Conservation (phyloP, 441 rosid genomes). For the Metrosideros polymorpha region DNA sequence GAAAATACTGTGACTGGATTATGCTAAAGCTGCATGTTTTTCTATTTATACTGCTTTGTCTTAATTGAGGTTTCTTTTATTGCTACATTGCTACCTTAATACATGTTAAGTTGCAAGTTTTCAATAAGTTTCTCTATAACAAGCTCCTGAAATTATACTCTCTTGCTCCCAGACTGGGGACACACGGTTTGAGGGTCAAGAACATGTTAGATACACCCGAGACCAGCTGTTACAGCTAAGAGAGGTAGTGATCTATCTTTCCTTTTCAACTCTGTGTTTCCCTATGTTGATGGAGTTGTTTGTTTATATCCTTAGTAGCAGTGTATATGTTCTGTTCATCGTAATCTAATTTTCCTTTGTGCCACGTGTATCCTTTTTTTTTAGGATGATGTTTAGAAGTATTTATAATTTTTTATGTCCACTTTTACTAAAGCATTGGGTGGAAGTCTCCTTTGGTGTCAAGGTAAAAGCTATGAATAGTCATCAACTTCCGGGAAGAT, state of each 20-base stretch:
- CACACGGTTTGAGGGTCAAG: conserved; percentile 50
- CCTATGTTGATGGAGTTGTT: not conserved
- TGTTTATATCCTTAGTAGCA: not conserved
- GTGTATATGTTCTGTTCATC: not conserved
- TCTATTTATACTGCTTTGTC: not conserved
- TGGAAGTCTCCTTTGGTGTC: not conserved
- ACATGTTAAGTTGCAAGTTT: not conserved
- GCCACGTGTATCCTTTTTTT: not conserved
- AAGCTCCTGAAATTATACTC: not conserved
- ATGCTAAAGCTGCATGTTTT: not conserved
- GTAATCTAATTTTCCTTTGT: not conserved
- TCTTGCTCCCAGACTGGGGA: conserved; percentile 52
- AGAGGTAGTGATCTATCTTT: conserved; percentile 31
- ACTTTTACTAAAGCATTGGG: not conserved
- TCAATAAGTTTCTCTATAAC: not conserved
- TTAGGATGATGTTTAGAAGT: not conserved
- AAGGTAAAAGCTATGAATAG: not conserved
- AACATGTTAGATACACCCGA: conserved; percentile 47
- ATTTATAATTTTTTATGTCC: not conserved
- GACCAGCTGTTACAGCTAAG: conserved; percentile 66
- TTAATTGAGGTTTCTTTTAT: not conserved
- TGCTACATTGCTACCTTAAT: not conserved
- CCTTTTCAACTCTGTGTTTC: not conserved
- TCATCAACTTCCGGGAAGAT: not conserved
- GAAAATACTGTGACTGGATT: not conserved